These are phyloP conservation scores for Nakazawaea anatomiae DNA, from an alignment of 805 yeast species.

Conservation along the genomic window DNA sequence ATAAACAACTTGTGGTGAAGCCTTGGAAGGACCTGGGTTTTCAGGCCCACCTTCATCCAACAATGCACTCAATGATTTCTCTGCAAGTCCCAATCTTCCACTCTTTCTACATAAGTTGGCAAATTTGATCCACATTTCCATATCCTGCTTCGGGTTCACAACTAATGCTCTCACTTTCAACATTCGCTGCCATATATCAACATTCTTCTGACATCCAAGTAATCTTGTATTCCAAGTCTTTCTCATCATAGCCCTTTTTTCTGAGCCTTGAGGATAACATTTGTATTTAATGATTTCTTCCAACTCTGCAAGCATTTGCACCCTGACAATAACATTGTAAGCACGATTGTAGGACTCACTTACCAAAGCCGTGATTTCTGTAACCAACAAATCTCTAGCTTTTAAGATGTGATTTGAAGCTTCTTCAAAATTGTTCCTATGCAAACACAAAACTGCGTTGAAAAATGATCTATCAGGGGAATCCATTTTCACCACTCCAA, in stretches of 20 bases:
- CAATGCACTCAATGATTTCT: constrained; percentile 77
- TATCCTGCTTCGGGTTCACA: constrained; percentile 90
- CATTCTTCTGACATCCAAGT: constrained; percentile 92
- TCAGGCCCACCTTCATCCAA: constrained; percentile 67
- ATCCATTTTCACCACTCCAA: constrained; percentile 81
- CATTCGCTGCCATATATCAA: constrained; percentile 98
- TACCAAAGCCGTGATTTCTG: constrained; percentile 90
- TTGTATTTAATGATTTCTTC: constrained; percentile 93
- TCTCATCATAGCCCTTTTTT: constrained; percentile 70
- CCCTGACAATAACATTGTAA: constrained; percentile 91
- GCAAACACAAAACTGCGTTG: constrained; percentile 82
- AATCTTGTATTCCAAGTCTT: constrained; percentile 92
- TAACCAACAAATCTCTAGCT: constrained; percentile 85
- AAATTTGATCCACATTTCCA: constrained; percentile 97
- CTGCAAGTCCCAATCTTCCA: constrained; percentile 88
- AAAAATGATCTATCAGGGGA: constrained; percentile 95
- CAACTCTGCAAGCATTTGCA: constrained; percentile 94
- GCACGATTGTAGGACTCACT: constrained; percentile 96
- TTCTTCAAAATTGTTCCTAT: constrained; percentile 77
- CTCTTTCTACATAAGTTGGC: constrained; percentile 94
- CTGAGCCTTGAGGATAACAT: constrained; percentile 76
- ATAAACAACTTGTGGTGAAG: constrained; percentile 95
- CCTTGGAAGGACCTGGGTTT: constrained; percentile 53
- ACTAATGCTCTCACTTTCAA: constrained; percentile 89
- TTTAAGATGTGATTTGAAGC: constrained; percentile 73